A percentile compares a stretch with the other conserved stretches of the same genome.
phyloP scores from a whole-genome alignment of 805 yeast genomes.

The Lipomyces orientalis region DNA sequence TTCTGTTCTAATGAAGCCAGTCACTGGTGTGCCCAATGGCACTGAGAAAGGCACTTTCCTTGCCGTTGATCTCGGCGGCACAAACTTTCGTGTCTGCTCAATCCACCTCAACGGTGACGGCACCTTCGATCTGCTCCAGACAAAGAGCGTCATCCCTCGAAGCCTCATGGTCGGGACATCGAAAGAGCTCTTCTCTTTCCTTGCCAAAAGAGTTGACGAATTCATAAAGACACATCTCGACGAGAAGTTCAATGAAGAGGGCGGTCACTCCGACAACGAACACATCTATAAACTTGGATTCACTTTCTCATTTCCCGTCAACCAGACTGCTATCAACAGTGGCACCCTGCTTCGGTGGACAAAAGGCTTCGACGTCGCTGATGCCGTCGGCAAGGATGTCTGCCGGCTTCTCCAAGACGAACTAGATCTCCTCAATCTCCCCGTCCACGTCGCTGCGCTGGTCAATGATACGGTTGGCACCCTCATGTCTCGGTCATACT shows the following conservation, averaged over 20 bases:
- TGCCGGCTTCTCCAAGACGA: constrained; percentile 73
- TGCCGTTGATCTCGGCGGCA: constrained; percentile 96
- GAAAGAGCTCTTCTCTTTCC: constrained; percentile 70
- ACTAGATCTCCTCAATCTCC: constrained; percentile 62
- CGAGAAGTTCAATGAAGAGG: constrained; percentile 49
- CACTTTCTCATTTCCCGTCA: constrained; percentile 92
- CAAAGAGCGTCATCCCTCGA: constrained; percentile 78
- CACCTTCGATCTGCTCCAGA: constrained; percentile 76
- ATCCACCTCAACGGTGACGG: constrained; percentile 66
- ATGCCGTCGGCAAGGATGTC: constrained; percentile 84
- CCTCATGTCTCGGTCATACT: constrained; percentile 82
- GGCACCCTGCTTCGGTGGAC: constrained; percentile 95
- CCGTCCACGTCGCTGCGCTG: constrained; percentile 74
- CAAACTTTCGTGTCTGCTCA: constrained; percentile 94
- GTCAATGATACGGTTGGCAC: constrained; percentile 98
- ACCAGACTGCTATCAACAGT: constrained; percentile 76
- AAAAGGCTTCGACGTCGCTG: constrained; percentile 87
- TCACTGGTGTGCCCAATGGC: constrained; percentile 85
- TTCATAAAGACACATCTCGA: constrained; percentile 74
- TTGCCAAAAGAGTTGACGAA: constrained; percentile 70
- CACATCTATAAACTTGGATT: constrained; percentile 75
- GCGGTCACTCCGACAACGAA: constrained; percentile 34
- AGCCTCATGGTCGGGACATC: constrained; percentile 72
- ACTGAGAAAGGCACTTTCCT: constrained; percentile 78
- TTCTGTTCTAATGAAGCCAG: constrained; percentile 43